Evolutionary conservation across 129 eudicot genomes (phyloP).

Genomic region (Flaveria bidentis): DNA sequence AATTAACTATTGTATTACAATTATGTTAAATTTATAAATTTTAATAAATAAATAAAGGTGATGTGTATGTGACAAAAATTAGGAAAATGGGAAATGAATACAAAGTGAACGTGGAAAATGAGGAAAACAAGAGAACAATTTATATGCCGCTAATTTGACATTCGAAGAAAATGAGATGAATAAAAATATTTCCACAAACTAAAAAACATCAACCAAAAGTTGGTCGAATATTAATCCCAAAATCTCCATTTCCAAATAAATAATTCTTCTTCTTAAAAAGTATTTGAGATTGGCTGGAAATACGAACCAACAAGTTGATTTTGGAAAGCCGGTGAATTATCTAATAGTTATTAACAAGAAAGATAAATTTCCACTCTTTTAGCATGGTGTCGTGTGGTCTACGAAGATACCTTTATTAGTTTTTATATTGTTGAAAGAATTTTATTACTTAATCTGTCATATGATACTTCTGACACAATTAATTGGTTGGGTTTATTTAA

Average conservation of each 20-base stretch:
- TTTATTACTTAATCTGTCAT: not conserved
- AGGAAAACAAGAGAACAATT: too few species aligned
- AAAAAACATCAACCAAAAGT: not conserved
- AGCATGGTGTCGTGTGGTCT: not conserved
- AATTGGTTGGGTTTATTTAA: not conserved
- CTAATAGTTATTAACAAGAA: too few species aligned
- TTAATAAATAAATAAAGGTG: too few species aligned
- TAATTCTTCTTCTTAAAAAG: conserved; percentile 1
- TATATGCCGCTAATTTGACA: too few species aligned
- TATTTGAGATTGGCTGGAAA: not conserved
- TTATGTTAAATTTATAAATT: too few species aligned
- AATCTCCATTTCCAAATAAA: not conserved
- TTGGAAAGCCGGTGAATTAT: not conserved
- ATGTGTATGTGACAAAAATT: too few species aligned
- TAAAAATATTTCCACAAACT: too few species aligned
- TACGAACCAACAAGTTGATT: not conserved
- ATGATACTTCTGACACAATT: not conserved
- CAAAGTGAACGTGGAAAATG: too few species aligned
- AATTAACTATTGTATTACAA: too few species aligned
- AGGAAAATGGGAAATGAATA: too few species aligned
- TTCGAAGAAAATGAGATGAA: too few species aligned
- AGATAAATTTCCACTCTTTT: too few species aligned
- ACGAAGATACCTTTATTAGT: conserved; percentile 1
- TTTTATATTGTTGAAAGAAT: not conserved
- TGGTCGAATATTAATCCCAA: not conserved